These are phyloP conservation scores for Talaromyces wortmannii DNA, from an alignment of 495 filamentous ascomycete genomes.

Conservation along the genomic window DNA sequence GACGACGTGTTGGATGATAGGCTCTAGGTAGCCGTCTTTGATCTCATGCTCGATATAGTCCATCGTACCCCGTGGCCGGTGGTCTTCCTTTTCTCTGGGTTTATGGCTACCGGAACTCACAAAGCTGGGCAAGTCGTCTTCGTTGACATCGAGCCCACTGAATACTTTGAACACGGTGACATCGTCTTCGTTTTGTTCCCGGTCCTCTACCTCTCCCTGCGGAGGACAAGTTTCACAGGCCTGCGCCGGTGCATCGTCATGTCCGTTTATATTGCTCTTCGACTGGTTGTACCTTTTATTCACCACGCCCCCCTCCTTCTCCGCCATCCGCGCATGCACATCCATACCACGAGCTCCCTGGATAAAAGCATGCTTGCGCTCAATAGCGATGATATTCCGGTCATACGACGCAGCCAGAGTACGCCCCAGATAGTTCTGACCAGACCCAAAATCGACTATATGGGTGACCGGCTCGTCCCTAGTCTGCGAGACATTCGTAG, in stretches of 20 bases:
- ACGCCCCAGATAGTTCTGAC: slow-evolving; percentile 91
- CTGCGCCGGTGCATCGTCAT: slow-evolving; percentile 5
- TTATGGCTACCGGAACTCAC: slow-evolving; percentile 11
- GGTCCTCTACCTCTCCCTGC: not conserved
- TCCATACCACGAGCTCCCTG: slow-evolving; percentile 78
- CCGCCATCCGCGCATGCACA: slow-evolving; percentile 60
- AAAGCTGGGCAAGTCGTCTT: slow-evolving; percentile 19
- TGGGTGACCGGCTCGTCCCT: slow-evolving; percentile 60
- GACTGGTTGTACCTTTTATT: slow-evolving; percentile 62
- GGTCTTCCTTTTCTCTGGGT: slow-evolving; percentile 1
- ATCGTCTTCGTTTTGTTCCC: slow-evolving; percentile 19
- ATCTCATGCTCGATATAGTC: slow-evolving; percentile 51
- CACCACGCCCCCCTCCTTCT: slow-evolving; percentile 49
- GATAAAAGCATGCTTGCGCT: slow-evolving; percentile 80
- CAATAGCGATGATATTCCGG: slow-evolving; percentile 81
- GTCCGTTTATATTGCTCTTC: slow-evolving; percentile 27
- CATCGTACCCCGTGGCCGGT: slow-evolving; percentile 29
- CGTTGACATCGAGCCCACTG: slow-evolving; percentile 28
- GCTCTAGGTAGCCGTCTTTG: slow-evolving; percentile 64
- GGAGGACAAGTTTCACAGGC: not conserved
- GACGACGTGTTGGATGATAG: slow-evolving; percentile 67
- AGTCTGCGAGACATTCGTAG: slow-evolving; percentile 48
- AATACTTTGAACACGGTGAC: slow-evolving; percentile 27
- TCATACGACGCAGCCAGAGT: slow-evolving; percentile 79
- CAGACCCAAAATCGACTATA: slow-evolving; percentile 91